These are phyloP conservation scores for Saturnispora kantuleensis DNA, from an alignment of 805 yeast species.

Conservation along the genomic window DNA sequence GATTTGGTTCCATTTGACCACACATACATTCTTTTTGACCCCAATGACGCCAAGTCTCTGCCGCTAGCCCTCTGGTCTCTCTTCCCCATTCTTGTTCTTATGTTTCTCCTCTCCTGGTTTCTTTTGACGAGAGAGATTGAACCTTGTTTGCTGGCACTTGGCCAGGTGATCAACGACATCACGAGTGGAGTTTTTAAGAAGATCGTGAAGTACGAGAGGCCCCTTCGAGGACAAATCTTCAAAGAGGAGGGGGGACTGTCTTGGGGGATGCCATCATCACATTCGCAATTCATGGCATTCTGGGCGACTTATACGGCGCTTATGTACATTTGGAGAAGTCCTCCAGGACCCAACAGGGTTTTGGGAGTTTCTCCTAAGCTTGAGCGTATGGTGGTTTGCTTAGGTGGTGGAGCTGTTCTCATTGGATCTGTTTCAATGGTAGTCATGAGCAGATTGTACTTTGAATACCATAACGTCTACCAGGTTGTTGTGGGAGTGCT, in stretches of 20 bases:
- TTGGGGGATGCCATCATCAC: constrained; percentile 97
- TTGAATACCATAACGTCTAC: constrained; percentile 61
- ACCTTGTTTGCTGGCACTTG: constrained; percentile 72
- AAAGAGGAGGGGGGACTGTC: constrained; percentile 29
- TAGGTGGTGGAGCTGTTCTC: constrained; percentile 11
- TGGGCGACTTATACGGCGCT: constrained; percentile 50
- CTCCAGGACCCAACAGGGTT: constrained; percentile 15
- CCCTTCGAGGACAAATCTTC: constrained; percentile 34
- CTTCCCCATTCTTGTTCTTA: constrained; percentile 67
- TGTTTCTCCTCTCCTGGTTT: constrained; percentile 78
- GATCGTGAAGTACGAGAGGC: constrained; percentile 63
- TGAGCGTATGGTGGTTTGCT: constrained; percentile 13
- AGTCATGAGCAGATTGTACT: constrained; percentile 67
- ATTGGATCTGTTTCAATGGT: constrained; percentile 12
- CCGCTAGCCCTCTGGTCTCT: constrained; percentile 65
- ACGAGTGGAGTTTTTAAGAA: constrained; percentile 60
- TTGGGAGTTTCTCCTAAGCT: constrained; percentile 7
- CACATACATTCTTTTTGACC: constrained; percentile 36
- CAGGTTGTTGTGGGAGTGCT: constrained; percentile 70
- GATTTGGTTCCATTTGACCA: constrained; percentile 65
- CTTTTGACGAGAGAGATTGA: constrained; percentile 75
- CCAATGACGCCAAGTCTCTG: constrained; percentile 28
- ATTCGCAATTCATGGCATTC: constrained; percentile 91
- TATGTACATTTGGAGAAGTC: constrained; percentile 33
- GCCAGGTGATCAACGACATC: constrained; percentile 73